These are phyloP conservation scores for Erodium chrysanthum DNA, from an alignment of 441 rosid species.

Conservation along the genomic window DNA sequence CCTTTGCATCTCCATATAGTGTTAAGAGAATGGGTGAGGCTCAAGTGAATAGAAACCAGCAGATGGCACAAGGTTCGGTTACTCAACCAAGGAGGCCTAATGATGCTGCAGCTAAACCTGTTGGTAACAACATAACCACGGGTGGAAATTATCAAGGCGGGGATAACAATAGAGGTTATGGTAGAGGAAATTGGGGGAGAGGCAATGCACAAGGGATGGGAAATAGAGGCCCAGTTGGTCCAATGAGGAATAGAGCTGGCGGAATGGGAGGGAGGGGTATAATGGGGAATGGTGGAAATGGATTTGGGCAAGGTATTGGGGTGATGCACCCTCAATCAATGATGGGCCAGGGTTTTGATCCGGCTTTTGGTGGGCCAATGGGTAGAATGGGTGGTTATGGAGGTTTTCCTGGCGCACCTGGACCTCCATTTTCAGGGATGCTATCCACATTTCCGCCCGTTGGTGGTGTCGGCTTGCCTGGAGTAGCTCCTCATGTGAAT, in stretches of 20 bases:
- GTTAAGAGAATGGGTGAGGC: conserved; percentile 73
- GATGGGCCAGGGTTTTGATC: conserved; percentile 80
- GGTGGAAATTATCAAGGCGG: conserved; percentile 64
- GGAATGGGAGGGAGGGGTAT: conserved; percentile 64
- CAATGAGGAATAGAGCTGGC: conserved; percentile 58
- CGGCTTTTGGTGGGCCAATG: conserved; percentile 64
- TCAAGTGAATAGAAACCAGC: conserved; percentile 57
- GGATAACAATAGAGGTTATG: conserved; percentile 50
- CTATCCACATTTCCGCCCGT: conserved; percentile 54
- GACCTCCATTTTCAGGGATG: conserved; percentile 58
- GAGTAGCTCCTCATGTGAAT: conserved; percentile 81
- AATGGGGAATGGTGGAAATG: conserved; percentile 68
- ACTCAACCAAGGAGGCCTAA: conserved; percentile 43
- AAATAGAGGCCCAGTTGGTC: conserved; percentile 64
- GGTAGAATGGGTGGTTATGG: conserved; percentile 66
- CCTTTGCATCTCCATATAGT: conserved; percentile 60
- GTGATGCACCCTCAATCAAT: conserved; percentile 61
- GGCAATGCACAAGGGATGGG: conserved; percentile 64
- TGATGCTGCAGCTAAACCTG: conserved; percentile 40
- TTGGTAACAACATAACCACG: conserved; percentile 31
- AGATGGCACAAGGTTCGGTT: conserved; percentile 30
- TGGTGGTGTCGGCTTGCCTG: conserved; percentile 59
- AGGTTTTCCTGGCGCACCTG: conserved; percentile 65
- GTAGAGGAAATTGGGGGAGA: conserved; percentile 79
- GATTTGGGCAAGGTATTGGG: conserved; percentile 63